phyloP scores from a whole-genome alignment of 1,284 basidiomycete genomes.

The Crepidotus sp. region DNA sequence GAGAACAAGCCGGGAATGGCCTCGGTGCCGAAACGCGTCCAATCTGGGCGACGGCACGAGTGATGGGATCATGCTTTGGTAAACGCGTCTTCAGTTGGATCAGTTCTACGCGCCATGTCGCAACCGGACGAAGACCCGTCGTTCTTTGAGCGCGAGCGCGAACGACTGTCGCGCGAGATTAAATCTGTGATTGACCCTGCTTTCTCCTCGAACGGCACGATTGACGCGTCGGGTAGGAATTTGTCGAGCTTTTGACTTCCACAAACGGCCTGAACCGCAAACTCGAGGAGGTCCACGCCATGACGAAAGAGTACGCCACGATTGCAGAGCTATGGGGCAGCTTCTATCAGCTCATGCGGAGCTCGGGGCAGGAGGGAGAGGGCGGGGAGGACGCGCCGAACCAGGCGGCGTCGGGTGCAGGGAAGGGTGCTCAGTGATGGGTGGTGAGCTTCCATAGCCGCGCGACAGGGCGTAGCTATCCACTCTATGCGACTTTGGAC shows the following conservation, averaged over 20 bases:
- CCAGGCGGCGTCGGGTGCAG: neutral
- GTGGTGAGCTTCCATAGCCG: neutral
- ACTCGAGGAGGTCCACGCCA: conserved; percentile 84
- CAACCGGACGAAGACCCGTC: conserved; percentile 44
- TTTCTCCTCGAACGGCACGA: neutral
- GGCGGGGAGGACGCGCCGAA: conserved; percentile 8
- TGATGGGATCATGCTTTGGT: too few relatives aligned
- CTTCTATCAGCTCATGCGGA: conserved; percentile 72
- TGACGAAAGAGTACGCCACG: conserved; percentile 88
- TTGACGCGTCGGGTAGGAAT: conserved; percentile 47
- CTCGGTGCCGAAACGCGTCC: neutral
- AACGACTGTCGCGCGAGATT: conserved; percentile 64
- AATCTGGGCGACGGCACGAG: too few relatives aligned
- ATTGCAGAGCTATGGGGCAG: conserved; percentile 83
- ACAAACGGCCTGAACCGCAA: conserved; percentile 88
- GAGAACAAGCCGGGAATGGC: neutral
- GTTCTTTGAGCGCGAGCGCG: conserved; percentile 75
- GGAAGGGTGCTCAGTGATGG: neutral
- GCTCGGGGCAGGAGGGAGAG: conserved; percentile 26
- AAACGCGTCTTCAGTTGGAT: too few relatives aligned
- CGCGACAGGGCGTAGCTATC: too few relatives aligned
- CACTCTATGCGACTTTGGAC: too few relatives aligned
- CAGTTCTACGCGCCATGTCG: conserved; percentile 29
- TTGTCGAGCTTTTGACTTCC: conserved; percentile 81
- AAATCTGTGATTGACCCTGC: conserved; percentile 38